These are phyloP conservation scores for Endothia cerciana DNA, from an alignment of 2,329 filamentous ascomycete genomes.

Conservation along the genomic window DNA sequence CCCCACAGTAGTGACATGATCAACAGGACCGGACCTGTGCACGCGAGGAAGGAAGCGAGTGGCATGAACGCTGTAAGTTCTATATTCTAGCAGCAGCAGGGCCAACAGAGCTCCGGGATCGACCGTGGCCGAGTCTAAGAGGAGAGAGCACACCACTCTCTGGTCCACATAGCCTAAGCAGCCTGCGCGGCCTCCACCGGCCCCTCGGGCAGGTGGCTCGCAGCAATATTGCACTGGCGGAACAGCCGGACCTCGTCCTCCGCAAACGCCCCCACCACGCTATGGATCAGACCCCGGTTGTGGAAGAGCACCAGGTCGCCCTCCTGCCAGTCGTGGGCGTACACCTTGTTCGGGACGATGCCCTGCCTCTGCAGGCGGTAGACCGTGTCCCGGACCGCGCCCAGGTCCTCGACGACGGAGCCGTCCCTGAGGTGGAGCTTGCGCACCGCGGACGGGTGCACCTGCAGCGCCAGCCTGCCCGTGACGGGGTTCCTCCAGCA, in stretches of 20 bases:
- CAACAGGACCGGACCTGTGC: too few relatives aligned
- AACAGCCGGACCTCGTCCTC: conserved; percentile 76
- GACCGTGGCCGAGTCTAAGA: not conserved
- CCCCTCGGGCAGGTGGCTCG: conserved; percentile 59
- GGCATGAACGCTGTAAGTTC: not conserved
- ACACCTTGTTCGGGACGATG: conserved; percentile 70
- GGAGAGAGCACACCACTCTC: not conserved
- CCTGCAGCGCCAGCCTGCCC: conserved; percentile 69
- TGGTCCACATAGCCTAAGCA: conserved; percentile 10
- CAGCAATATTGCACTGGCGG: conserved; percentile 79
- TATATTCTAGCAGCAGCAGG: not conserved
- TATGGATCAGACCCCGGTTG: conserved; percentile 75
- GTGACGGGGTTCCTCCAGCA: conserved; percentile 78
- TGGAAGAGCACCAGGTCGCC: conserved; percentile 80
- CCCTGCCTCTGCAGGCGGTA: conserved; percentile 72
- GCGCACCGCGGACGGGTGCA: conserved; percentile 73
- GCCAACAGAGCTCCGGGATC: not conserved
- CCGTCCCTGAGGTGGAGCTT: conserved; percentile 71
- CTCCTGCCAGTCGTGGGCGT: conserved; percentile 76
- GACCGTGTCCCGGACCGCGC: conserved; percentile 68
- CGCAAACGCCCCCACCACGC: conserved; percentile 74
- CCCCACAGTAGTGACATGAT: not conserved
- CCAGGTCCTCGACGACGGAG: conserved; percentile 69
- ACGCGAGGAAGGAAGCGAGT: not conserved
- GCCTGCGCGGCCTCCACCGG: conserved; percentile 38